These are phyloP conservation scores for Pleurotus pulmonarius DNA, from an alignment of 768 basidiomycete genomes.

Conservation along the genomic window DNA sequence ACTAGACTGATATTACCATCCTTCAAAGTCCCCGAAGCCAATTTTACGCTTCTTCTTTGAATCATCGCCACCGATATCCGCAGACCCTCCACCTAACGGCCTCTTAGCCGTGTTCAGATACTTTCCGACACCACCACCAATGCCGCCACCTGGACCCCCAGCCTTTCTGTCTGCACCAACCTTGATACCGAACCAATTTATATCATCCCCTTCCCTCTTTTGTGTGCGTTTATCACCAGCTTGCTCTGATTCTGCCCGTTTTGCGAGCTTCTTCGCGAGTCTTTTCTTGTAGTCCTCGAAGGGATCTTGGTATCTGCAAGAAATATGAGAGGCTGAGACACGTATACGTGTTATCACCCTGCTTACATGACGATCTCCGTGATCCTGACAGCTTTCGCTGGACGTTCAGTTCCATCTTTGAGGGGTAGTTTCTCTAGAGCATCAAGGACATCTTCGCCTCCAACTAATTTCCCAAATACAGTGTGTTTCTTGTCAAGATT, in stretches of 20 bases:
- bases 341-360: neutral
- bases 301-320: constrained; percentile 81
- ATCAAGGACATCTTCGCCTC: constrained; percentile 88
- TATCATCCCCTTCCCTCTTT: constrained; percentile 55
- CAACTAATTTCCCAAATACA: constrained; percentile 96
- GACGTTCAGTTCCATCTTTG: constrained; percentile 84
- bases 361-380: constrained; percentile 83
- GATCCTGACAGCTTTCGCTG: constrained; percentile 81
- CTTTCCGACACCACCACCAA: constrained; percentile 62
- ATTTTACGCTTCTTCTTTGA: constrained; percentile 76
- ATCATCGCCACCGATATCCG: constrained; percentile 32
- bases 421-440: constrained; percentile 77
- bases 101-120: constrained; percentile 60
- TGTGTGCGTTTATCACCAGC: constrained; percentile 28
- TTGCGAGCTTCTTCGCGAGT: constrained; percentile 74
- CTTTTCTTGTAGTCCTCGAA: constrained; percentile 90
- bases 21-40: constrained; percentile 90
- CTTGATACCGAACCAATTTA: constrained; percentile 90
- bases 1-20: constrained; percentile 50
- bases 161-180: constrained; percentile 49
- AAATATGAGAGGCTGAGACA: neutral
- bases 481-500: constrained; percentile 93
- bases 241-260: constrained; percentile 40
- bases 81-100: constrained; percentile 23
- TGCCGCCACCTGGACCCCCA: constrained; percentile 19